These are phyloP conservation scores for Pyricularia pennisetigena DNA, from an alignment of 2,329 filamentous ascomycete genomes.

Conservation along the genomic window DNA sequence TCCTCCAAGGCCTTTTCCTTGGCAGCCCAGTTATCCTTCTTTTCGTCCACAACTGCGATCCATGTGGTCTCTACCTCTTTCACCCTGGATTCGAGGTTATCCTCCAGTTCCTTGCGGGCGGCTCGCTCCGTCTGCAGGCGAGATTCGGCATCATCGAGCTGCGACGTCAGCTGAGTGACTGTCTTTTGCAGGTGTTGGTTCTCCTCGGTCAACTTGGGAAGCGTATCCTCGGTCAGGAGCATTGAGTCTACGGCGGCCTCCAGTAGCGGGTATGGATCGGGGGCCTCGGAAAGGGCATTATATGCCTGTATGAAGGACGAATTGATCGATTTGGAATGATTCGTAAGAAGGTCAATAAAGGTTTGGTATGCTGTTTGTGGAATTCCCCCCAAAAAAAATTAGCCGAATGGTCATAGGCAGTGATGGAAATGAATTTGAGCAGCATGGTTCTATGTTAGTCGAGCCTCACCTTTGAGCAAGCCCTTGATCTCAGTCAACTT, in stretches of 20 bases:
- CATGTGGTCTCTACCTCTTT: constrained; percentile 88
- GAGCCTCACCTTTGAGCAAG: constrained; percentile 63
- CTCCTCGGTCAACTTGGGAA: constrained; percentile 82
- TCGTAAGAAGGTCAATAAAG: constrained; percentile 93
- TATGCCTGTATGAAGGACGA: constrained; percentile 90
- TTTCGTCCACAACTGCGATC: constrained; percentile 83
- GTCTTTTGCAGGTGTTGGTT: constrained; percentile 79
- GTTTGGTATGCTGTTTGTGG: constrained; percentile 70
- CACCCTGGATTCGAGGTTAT: constrained; percentile 65
- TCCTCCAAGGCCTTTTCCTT: constrained; percentile 85
- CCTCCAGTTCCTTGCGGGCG: constrained; percentile 65
- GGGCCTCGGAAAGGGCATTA: constrained; percentile 86
- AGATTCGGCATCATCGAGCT: constrained; percentile 74
- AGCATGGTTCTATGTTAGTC: too few relatives aligned
- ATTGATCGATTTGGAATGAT: constrained; percentile 89
- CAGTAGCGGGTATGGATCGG: constrained; percentile 90
- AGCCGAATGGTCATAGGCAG: neutral
- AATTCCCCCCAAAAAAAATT: neutral
- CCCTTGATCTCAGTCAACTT: constrained; percentile 86
- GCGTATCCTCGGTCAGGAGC: constrained; percentile 81
- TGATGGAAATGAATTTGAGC: neutral
- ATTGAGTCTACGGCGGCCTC: constrained; percentile 95
- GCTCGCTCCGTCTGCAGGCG: constrained; percentile 70
- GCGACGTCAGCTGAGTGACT: constrained; percentile 62
- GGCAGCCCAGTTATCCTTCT: constrained; percentile 90